A percentile compares a stretch with the other conserved stretches of the same genome.
These are phyloP conservation scores for Debaryomyces prosopidis DNA, from an alignment of 805 yeast species.

Conservation along the genomic window DNA sequence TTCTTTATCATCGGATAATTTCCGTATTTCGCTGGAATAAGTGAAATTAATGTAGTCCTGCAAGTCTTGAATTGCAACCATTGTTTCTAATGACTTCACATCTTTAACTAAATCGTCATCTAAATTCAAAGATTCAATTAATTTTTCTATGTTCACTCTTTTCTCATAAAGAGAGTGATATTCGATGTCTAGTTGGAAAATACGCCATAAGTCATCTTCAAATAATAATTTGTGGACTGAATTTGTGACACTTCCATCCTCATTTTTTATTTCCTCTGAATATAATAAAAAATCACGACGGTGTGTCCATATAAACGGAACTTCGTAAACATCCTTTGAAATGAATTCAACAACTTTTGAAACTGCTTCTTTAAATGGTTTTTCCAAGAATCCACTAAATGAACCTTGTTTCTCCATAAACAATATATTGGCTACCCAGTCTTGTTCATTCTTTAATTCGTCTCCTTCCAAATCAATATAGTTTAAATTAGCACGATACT, in stretches of 20 bases:
- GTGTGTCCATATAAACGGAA: slow-evolving; percentile 93
- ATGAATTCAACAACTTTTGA: slow-evolving; percentile 69
- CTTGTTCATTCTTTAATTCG: slow-evolving; percentile 71
- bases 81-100: slow-evolving; percentile 54
- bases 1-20: slow-evolving; percentile 34
- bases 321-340: slow-evolving; percentile 78
- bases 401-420: slow-evolving; percentile 54
- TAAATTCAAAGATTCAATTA: slow-evolving; percentile 53
- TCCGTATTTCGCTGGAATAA: slow-evolving; percentile 60
- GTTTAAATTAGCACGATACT: slow-evolving; percentile 64
- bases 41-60: slow-evolving; percentile 79
- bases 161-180: slow-evolving; percentile 83
- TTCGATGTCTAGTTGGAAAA: slow-evolving; percentile 82
- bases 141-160: slow-evolving; percentile 58
- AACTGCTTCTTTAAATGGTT: slow-evolving; percentile 69
- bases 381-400: slow-evolving; percentile 37
- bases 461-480: slow-evolving; percentile 67
- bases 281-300: slow-evolving; percentile 83
- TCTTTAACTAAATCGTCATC: slow-evolving; percentile 60
- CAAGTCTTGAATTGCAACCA: slow-evolving; percentile 84
- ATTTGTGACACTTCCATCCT: slow-evolving; percentile 34
- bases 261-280: slow-evolving; percentile 47
- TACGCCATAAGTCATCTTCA: slow-evolving; percentile 92
- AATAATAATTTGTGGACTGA: slow-evolving; percentile 54
- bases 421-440: slow-evolving; percentile 75